Conservation (phyloP, 805 yeast genomes). For the Saccharomycopsis oosterbeekiorum region DNA sequence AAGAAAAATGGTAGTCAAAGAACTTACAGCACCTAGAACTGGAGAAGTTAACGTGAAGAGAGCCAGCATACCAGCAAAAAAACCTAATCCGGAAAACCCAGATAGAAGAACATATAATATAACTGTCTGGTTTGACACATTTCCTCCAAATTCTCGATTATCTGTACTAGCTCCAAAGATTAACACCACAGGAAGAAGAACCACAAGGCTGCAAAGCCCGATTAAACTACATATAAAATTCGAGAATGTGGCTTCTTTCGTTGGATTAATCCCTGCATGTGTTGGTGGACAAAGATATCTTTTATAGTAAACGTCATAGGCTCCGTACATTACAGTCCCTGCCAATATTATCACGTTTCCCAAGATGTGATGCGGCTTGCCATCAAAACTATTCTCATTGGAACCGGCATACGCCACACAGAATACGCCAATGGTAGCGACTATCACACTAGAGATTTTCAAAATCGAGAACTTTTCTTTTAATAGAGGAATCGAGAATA, state of each 20-base stretch:
- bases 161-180: slow-evolving; percentile 29
- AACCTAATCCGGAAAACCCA: slow-evolving; percentile 51
- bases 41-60: slow-evolving; percentile 81
- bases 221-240: slow-evolving; percentile 62
- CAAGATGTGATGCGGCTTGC: slow-evolving; percentile 48
- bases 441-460: slow-evolving; percentile 56
- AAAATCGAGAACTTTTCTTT: slow-evolving; percentile 53
- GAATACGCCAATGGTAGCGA: slow-evolving; percentile 68
- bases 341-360: slow-evolving; percentile 64
- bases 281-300: slow-evolving; percentile 55
- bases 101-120: slow-evolving; percentile 37
- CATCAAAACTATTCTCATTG: slow-evolving; percentile 19
- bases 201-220: slow-evolving; percentile 46
- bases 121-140: slow-evolving; percentile 28
- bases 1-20: slow-evolving; percentile 64
- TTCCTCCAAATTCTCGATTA: slow-evolving; percentile 30
- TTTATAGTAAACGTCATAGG: slow-evolving; percentile 78
- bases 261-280: slow-evolving; percentile 27
- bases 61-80: slow-evolving; percentile 63
- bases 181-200: slow-evolving; percentile 7
- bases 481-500: slow-evolving; percentile 69
- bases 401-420: slow-evolving; percentile 63
- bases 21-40: slow-evolving; percentile 60
- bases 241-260: slow-evolving; percentile 73
- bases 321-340: slow-evolving; percentile 73